phyloP scores from a whole-genome alignment of 352 stramenopile genomes.

The Phytopythium cucurbitacearum region DNA sequence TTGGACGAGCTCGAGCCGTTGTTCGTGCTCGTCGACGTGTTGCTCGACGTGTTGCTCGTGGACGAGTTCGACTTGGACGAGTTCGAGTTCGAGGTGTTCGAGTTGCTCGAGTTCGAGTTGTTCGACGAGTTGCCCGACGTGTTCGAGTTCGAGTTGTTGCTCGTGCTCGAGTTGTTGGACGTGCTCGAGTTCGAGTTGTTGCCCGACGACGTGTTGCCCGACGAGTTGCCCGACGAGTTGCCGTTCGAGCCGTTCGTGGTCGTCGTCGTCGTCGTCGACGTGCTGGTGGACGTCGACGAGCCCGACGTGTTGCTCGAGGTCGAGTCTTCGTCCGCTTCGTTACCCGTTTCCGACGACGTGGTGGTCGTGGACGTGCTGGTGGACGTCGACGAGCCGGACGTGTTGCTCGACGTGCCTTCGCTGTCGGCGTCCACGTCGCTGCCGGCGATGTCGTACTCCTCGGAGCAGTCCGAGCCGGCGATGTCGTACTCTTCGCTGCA shows the following conservation, averaged over 20 bases:
- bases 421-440: slow-evolving; percentile 13
- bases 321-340: slow-evolving; percentile 1
- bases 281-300: neutral
- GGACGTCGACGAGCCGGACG: slow-evolving; percentile 3
- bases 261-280: slow-evolving; percentile 10
- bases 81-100: neutral
- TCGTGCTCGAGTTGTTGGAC: neutral
- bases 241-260: neutral
- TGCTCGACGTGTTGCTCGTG: slow-evolving; percentile 1
- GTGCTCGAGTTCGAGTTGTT: slow-evolving; percentile 4
- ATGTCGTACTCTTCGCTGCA: slow-evolving; percentile 21
- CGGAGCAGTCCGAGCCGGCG: slow-evolving; percentile 12
- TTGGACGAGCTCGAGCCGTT: slow-evolving; percentile 1
- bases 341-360: slow-evolving; percentile 8
- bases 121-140: slow-evolving; percentile 3
- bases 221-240: slow-evolving; percentile 4
- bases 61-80: slow-evolving; percentile 2
- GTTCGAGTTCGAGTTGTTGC: neutral
- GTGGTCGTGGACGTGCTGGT: slow-evolving; percentile 7
- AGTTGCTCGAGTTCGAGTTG: neutral
- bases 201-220: neutral
- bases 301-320: neutral
- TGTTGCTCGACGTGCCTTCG: slow-evolving; percentile 2
- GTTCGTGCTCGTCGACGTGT: neutral
- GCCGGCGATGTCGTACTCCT: slow-evolving; percentile 24